Evolutionary conservation across 2,329 filamentous ascomycete genomes (phyloP), one percentile per base, ranked within the genome.

Genomic region (Colletotrichum trifolii): DNA sequence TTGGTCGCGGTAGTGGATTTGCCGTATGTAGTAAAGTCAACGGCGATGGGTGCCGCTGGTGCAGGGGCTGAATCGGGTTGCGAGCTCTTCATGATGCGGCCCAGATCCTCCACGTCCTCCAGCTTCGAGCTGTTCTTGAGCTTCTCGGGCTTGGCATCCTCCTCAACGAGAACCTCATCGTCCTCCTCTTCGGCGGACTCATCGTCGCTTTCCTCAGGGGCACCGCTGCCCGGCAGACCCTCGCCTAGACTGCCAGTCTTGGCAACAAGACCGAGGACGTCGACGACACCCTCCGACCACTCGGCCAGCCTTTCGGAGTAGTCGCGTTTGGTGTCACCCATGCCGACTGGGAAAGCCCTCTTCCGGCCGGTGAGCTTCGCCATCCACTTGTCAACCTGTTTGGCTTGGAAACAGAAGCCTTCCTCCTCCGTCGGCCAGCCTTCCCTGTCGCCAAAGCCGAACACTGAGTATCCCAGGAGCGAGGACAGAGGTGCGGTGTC

Each of bases 321-420:
- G 74, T 96, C 91, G n/a, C 79, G 84, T 77, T 94, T 96, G 62
- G 91, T 87, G 77, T 98, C 94, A 2, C 91, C 93, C 84, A 95
- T 90, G 5, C 96, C 96, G 7, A 98, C 82, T 0, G 95, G 95
- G 72, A 91, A 98, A 1, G 93, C 94, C 73, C 94, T 85, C 79
- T 95, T 97, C 67, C 91, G 87, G 2, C 87, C 90, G 0, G 94
- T 97, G 72, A 99, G 79, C 74, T 94, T 96, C n/a, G 95, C 94
- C 91, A 99, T 92, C 95, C 96, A 98, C 75, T 89, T 94, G 75
- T 99, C 95, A 3, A 96, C 83, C 70, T 97, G 90, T 73, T 90
- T 92, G 2, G 95, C 95, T 75, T 98, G 95, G 67, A 93, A 94
- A 75, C 95, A 97, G 78, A 94, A 99, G 0, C 95, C 95, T 71